phyloP scores from a whole-genome alignment of 495 filamentous ascomycete genomes.

The Glonium stellatum region DNA sequence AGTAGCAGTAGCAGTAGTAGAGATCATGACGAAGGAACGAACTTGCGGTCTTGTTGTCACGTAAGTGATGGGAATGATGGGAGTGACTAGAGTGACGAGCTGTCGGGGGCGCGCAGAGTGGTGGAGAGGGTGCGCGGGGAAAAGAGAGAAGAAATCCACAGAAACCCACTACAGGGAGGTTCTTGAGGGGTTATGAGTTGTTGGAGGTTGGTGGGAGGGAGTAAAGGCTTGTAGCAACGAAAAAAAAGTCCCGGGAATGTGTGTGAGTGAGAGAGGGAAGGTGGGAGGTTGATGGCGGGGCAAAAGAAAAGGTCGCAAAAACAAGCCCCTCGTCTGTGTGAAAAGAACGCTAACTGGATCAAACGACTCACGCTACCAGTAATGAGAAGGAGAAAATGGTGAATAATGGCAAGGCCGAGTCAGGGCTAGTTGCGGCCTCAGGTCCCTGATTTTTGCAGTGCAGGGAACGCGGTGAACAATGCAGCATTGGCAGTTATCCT shows the following conservation, averaged over 20 bases:
- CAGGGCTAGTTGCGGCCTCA: no score
- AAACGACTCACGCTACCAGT: conserved; percentile 15
- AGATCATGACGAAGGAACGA: conserved; percentile 26
- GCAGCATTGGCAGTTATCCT: not conserved
- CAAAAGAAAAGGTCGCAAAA: conserved; percentile 19
- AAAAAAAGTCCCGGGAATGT: not conserved
- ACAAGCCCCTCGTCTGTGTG: conserved; percentile 11
- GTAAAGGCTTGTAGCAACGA: not conserved
- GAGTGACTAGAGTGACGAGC: no score
- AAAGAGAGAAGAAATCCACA: not conserved
- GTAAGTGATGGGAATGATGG: conserved; percentile 3
- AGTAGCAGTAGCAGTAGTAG: not conserved
- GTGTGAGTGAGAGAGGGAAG: no score
- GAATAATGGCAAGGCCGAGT: not conserved
- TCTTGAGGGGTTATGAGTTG: not conserved
- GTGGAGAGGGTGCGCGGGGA: not conserved
- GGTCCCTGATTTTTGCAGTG: no score
- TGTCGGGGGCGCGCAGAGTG: conserved; percentile 8
- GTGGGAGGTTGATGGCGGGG: conserved; percentile 23
- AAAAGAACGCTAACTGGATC: conserved; percentile 26
- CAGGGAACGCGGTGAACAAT: not conserved
- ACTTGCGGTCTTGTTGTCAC: conserved; percentile 21
- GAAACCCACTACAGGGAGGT: not conserved
- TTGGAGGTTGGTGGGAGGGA: no score
- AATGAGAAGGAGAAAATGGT: not conserved